Conservation (phyloP, 768 basidiomycete species). For the Boletus fagicola region DNA sequence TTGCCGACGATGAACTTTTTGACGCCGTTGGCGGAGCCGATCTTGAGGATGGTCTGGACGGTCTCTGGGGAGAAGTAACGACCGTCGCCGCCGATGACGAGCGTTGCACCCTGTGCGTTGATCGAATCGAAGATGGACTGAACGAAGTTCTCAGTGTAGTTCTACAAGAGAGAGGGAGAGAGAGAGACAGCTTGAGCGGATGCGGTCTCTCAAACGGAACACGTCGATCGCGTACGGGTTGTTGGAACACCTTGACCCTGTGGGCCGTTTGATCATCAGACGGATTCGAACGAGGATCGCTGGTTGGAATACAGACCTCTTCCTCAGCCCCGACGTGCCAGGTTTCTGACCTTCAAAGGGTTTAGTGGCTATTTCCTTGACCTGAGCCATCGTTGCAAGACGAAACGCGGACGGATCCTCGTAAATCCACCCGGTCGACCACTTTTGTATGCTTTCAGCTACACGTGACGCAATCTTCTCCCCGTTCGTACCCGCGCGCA, state of each 20-base stretch:
- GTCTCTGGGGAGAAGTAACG: slow-evolving; percentile 86
- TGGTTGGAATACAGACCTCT: slow-evolving; percentile 55
- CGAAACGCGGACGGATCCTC: not conserved
- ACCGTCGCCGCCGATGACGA: slow-evolving; percentile 97
- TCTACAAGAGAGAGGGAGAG: slow-evolving; percentile 53
- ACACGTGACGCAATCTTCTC: slow-evolving; percentile 23
- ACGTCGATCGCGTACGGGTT: slow-evolving; percentile 59
- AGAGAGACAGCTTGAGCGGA: no score
- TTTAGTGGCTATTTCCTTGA: slow-evolving; percentile 76
- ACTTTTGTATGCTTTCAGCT: slow-evolving; percentile 16
- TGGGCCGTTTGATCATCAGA: slow-evolving; percentile 19
- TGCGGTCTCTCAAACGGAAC: not conserved
- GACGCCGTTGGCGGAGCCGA: slow-evolving; percentile 94
- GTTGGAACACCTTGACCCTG: slow-evolving; percentile 98
- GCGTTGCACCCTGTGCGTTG: slow-evolving; percentile 70
- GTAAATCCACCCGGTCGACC: not conserved
- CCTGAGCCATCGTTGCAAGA: slow-evolving; percentile 39
- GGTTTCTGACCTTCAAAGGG: slow-evolving; percentile 95
- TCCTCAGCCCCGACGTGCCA: slow-evolving; percentile 95
- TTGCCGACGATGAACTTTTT: slow-evolving; percentile 89
- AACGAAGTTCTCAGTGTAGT: slow-evolving; percentile 99
- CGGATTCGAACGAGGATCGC: slow-evolving; percentile 18
- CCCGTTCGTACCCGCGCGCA: slow-evolving; percentile 16
- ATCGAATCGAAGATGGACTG: slow-evolving; percentile 94
- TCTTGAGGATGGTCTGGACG: slow-evolving; percentile 88